Evolutionary conservation across 2,329 filamentous ascomycete genomes (phyloP).

Genomic region (Fusarium solani-melongenae): DNA sequence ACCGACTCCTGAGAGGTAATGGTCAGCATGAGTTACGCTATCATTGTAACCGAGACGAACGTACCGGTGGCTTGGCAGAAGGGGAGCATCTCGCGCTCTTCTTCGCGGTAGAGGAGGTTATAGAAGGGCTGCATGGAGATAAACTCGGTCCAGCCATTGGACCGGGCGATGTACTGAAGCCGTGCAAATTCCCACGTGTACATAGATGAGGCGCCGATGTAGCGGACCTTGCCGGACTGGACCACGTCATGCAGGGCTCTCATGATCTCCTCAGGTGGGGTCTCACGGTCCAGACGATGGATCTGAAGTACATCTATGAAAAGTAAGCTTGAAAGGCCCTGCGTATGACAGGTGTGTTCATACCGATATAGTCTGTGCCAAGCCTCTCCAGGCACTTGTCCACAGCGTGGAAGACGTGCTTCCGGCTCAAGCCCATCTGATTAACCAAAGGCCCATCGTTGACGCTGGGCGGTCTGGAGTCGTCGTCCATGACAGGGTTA

Average conservation of each 20-base stretch:
- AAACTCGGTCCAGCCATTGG: conserved; percentile 68
- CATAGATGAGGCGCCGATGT: conserved; percentile 64
- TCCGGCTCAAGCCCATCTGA: conserved; percentile 66
- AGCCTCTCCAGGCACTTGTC: conserved; percentile 67
- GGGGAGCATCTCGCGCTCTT: conserved; percentile 57
- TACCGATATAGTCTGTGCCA: conserved; percentile 67
- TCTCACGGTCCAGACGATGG: conserved; percentile 67
- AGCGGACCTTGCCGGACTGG: conserved; percentile 64
- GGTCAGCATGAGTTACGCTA: too few relatives aligned
- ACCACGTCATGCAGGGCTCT: conserved; percentile 68
- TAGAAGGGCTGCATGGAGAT: conserved; percentile 70
- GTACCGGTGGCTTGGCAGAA: conserved; percentile 49
- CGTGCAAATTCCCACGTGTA: conserved; percentile 61
- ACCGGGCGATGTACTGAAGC: conserved; percentile 64
- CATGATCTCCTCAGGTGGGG: conserved; percentile 64
- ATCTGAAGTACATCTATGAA: conserved; percentile 67
- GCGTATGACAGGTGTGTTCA: rapidly evolving
- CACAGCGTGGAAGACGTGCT: conserved; percentile 74
- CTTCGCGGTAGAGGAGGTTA: conserved; percentile 70
- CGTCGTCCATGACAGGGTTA: conserved; percentile 54
- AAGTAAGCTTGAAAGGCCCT: conserved; percentile 33
- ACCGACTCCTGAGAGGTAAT: conserved; percentile 38
- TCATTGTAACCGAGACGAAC: background rate
- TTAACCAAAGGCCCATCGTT: conserved; percentile 50
- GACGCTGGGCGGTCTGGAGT: conserved; percentile 49